Base-by-base conservation (phyloP, 495 filamentous ascomycete species). In the Penicillium macrosclerotiorum region DNA sequence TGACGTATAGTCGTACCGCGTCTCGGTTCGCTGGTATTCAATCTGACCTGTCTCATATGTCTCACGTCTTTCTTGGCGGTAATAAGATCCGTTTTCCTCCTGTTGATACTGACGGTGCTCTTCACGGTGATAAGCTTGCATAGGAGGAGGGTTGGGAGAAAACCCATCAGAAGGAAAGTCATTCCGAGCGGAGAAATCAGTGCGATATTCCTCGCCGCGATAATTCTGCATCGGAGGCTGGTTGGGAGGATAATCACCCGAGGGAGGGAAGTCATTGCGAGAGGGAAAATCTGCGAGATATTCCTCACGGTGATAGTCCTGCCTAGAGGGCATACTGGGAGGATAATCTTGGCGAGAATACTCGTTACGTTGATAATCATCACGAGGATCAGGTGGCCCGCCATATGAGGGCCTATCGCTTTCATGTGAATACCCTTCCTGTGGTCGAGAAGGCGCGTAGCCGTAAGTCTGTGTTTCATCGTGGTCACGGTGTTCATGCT, bases 381-480 rank as follows among this genome's bases (percentile, higher is more conserved):
- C 9, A 26, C 22, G 43, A 16, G 33, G 54, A 8, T 27, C 47
- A 6, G 42, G 40, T 35, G n/a, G 39, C 25, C 31, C 37, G 40
- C 42, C 36, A 31, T 45, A 45, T 14, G 14, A 11, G 33, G 30
- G 14, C 25, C n/a, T n/a, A n/a, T 57, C 54, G 12, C 39, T 45
- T 27, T 46, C 46, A 37, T 57, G 45, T 30, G 45, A 43, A 30
- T 55, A 55, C 13, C 43, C 40, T 8, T 19, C 37, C 13, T 44
- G 38, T 1, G 31, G 29, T 33, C 36, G 20, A 9, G 45, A 31
- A 9, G 37, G 22, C 8, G 29, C 24, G 12, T 44, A 38, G 32
- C 30, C 51, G 38, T 36, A 54, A 12, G 27, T 67, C 53, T 63
- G 44, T 35, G 72, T 60, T 20, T 73, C 61, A 35, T 68, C 68